Evolutionary conservation across 2,329 filamentous ascomycete genomes (phyloP).

Genomic region (Stachybotrys chartarum): DNA sequence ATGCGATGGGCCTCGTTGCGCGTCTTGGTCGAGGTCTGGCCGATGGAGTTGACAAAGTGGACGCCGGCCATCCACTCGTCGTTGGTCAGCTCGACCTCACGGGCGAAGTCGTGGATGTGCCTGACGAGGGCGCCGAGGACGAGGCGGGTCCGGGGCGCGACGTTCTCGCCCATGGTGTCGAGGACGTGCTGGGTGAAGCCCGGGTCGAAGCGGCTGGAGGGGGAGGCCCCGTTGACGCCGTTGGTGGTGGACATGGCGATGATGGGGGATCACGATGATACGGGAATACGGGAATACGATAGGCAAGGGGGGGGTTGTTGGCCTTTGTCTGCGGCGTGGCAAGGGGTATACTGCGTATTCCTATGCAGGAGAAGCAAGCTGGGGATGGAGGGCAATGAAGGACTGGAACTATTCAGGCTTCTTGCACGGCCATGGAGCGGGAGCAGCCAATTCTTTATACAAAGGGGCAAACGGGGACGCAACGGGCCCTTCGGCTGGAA

Average conservation of each 20-base stretch:
- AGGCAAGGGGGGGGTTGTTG: neutral
- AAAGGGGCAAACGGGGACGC: too few species aligned
- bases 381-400: too few species aligned
- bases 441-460: too few species aligned
- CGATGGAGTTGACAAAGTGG: conserved; percentile 67
- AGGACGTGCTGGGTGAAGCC: conserved; percentile 70
- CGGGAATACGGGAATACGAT: neutral
- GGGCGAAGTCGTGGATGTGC: conserved; percentile 72
- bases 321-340: too few species aligned
- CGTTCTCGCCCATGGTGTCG: conserved; percentile 65
- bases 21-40: conserved; percentile 59
- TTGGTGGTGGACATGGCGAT: conserved; percentile 13
- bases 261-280: neutral
- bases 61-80: conserved; percentile 75
- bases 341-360: too few species aligned
- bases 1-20: conserved; percentile 70
- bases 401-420: too few species aligned
- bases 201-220: conserved; percentile 55
- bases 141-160: conserved; percentile 54
- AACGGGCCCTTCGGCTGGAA: too few species aligned
- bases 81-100: conserved; percentile 68
- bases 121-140: conserved; percentile 58
- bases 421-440: too few species aligned
- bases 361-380: too few species aligned
- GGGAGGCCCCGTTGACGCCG: conserved; percentile 17